phyloP scores from a whole-genome alignment of 2,329 filamentous ascomycete genomes.

The Colletotrichum limetticola region DNA sequence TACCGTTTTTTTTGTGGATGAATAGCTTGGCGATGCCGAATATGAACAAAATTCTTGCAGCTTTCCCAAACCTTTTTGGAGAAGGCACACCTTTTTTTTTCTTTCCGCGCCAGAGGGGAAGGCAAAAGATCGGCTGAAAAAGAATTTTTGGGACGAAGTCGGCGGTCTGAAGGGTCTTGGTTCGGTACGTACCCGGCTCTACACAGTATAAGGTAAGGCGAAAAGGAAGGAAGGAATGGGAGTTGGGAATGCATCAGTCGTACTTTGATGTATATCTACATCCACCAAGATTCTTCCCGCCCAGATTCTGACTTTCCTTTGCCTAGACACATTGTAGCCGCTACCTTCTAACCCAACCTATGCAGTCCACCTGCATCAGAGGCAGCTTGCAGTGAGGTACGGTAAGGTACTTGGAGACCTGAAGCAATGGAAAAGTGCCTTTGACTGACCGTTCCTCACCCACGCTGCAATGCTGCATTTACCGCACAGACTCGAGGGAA shows the following conservation, averaged over 20 bases:
- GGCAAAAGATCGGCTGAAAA: constrained; percentile 8
- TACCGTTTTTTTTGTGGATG: not conserved
- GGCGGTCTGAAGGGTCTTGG: constrained; percentile 25
- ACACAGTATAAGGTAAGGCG: not conserved
- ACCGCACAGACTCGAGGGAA: constrained; percentile 15
- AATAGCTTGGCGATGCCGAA: not conserved
- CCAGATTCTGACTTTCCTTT: not conserved
- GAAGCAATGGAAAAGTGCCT: not conserved
- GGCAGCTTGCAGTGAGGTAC: not conserved
- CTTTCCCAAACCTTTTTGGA: not conserved
- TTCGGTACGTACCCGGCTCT: not conserved
- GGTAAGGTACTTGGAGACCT: too few species aligned
- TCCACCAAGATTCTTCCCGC: not conserved
- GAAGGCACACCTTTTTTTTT: not conserved
- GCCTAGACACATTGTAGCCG: not conserved
- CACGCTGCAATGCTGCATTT: constrained; percentile 12
- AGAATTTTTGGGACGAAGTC: constrained; percentile 25
- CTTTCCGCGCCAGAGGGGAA: not conserved
- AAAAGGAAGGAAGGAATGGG: not conserved
- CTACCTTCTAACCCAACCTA: not conserved
- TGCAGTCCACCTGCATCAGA: not conserved
- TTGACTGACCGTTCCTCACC: not conserved
- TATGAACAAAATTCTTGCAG: not conserved
- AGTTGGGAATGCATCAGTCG: not conserved
- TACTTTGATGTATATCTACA: not conserved